Percentiles rank a stretch among this genome's conserved stretches.
Evolutionary conservation across 345 rosid genomes (phyloP).

Genomic region (Orychophragmus violaceus): DNA sequence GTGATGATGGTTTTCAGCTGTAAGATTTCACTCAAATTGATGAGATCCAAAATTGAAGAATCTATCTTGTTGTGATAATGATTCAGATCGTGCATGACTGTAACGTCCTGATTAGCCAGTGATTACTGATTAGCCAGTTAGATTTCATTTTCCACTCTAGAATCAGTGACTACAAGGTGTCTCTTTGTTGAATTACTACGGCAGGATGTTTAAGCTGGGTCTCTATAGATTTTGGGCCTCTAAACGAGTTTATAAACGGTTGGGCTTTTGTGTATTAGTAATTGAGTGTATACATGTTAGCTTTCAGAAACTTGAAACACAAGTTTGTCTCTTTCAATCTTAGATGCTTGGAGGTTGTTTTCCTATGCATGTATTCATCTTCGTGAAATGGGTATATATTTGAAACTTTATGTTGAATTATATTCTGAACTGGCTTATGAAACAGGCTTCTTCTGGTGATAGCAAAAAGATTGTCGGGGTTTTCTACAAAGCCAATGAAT

Average conservation of each 20-base stretch:
- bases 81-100: conserved; percentile 14
- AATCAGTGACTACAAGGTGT: background rate
- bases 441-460: no score
- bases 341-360: background rate
- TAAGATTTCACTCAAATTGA: background rate
- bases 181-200: background rate
- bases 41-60: background rate
- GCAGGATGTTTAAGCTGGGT: background rate
- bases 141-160: background rate
- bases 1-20: background rate
- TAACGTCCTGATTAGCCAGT: background rate
- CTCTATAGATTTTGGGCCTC: background rate
- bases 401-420: background rate
- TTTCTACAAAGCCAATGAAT: no score
- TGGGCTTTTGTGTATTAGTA: background rate
- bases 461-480: no score
- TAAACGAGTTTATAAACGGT: background rate
- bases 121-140: background rate
- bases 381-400: background rate
- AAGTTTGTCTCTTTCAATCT: background rate
- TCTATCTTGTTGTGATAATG: background rate
- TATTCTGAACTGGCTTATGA: conserved; percentile 20
- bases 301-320: background rate
- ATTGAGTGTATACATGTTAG: background rate
- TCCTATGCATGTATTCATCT: no score